Evolutionary conservation across 129 eudicot genomes (phyloP).

Genomic region (Deinandra increscens): DNA sequence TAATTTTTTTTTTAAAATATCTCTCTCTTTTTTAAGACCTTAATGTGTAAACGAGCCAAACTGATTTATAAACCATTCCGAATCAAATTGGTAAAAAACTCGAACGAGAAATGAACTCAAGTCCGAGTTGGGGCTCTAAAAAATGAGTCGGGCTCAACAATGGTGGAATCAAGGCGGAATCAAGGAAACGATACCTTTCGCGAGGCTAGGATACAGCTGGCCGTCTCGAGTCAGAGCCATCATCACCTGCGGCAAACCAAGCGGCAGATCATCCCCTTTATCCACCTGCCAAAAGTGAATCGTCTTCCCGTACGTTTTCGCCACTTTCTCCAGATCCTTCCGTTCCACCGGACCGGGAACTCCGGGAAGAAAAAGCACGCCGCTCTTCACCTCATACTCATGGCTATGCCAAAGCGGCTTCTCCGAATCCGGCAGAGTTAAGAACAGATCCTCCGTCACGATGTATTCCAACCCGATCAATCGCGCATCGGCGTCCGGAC

Average conservation of each 20-base stretch:
- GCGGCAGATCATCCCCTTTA: slow-evolving; percentile 60
- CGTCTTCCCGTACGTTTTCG: slow-evolving; percentile 77
- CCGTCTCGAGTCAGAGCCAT: slow-evolving; percentile 91
- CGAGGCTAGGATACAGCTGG: slow-evolving; percentile 57
- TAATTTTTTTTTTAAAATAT: no score
- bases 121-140: no score
- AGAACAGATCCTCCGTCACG: slow-evolving; percentile 61
- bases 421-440: slow-evolving; percentile 73
- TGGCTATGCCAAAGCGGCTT: slow-evolving; percentile 91
- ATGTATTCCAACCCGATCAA: slow-evolving; percentile 85
- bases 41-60: no score
- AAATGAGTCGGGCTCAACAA: no score
- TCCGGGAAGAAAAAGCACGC: slow-evolving; percentile 78
- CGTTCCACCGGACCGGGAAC: slow-evolving; percentile 79
- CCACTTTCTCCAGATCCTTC: slow-evolving; percentile 67
- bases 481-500: slow-evolving; percentile 62
- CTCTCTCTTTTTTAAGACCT: no score
- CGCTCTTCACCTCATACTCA: slow-evolving; percentile 91
- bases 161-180: no score
- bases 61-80: no score
- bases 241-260: slow-evolving; percentile 88
- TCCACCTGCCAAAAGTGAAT: slow-evolving; percentile 95
- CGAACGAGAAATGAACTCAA: no score
- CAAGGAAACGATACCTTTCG: slow-evolving; percentile 40
- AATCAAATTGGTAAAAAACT: no score